Conservation (phyloP, 108 stramenopile genomes). For the Discostella stelligeroides region DNA sequence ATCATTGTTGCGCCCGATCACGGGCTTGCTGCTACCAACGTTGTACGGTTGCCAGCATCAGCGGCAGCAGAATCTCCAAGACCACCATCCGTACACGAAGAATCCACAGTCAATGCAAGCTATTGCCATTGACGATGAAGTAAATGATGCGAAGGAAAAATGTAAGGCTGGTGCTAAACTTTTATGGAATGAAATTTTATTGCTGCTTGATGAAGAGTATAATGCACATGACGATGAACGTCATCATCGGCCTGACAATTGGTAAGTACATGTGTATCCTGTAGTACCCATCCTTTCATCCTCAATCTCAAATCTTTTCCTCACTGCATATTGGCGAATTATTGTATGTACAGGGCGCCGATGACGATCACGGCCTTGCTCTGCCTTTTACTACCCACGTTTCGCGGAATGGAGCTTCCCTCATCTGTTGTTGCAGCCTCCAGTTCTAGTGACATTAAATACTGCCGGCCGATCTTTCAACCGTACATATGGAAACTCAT, state of each 20-base stretch:
- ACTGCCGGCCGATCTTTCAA: conserved; percentile 40
- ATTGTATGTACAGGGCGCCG: conserved; percentile 18
- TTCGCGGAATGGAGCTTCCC: conserved; percentile 47
- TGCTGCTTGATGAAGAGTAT: conserved; percentile 10
- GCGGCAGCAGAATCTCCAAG: background rate
- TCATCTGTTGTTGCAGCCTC: background rate
- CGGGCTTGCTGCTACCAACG: conserved; percentile 46
- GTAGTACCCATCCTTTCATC: no score
- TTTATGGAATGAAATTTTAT: conserved; percentile 38
- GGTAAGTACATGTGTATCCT: no score
- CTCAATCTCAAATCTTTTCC: no score
- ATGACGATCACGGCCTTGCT: conserved; percentile 58
- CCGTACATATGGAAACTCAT: conserved; percentile 60
- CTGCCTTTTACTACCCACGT: conserved; percentile 62
- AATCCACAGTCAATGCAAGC: no score
- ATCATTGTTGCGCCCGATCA: conserved; percentile 30
- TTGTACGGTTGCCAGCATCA: conserved; percentile 21
- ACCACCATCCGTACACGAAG: background rate
- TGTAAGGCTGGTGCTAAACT: no score
- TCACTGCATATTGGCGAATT: no score
- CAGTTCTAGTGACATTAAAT: background rate
- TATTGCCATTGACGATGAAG: no score
- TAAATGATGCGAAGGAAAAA: no score
- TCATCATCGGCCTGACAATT: no score
- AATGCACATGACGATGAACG: no score